Evolutionary conservation across 1,139 yeast genomes (phyloP).

Genomic region (Candida neerlandica): DNA sequence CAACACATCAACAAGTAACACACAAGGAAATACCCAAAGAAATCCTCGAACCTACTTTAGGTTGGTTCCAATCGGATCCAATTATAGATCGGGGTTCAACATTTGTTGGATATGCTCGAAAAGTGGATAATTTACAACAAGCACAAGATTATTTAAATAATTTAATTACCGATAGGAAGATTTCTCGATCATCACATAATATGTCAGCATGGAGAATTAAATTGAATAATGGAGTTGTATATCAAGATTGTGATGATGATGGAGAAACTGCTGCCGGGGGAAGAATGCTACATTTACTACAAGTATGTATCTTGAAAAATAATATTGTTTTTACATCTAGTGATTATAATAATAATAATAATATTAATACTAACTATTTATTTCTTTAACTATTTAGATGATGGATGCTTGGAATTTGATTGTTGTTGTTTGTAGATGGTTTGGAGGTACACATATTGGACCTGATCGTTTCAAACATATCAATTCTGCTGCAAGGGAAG

Average conservation of each 20-base stretch:
- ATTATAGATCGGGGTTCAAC: constrained; percentile 82
- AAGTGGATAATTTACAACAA: constrained; percentile 63
- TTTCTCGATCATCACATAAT: constrained; percentile 72
- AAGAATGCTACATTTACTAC: constrained; percentile 74
- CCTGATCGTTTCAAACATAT: constrained; percentile 95
- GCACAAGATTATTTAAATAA: constrained; percentile 55
- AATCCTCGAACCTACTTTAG: constrained; percentile 50
- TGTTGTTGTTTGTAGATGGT: constrained; percentile 92
- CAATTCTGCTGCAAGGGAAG: constrained; percentile 85
- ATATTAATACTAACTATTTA: constrained; percentile 25
- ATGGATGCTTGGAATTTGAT: constrained; percentile 87
- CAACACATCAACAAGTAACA: background rate
- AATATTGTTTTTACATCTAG: background rate
- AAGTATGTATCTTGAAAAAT: constrained; percentile 40
- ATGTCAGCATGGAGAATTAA: constrained; percentile 86
- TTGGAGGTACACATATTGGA: constrained; percentile 88
- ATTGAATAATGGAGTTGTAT: constrained; percentile 52
- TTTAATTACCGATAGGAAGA: constrained; percentile 64
- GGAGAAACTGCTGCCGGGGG: constrained; percentile 98
- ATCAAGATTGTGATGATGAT: constrained; percentile 92
- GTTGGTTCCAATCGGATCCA: constrained; percentile 80
- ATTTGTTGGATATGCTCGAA: constrained; percentile 75
- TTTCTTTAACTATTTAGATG: constrained; percentile 33
- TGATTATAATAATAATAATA: background rate
- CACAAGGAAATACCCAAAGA: constrained; percentile 2